Conservation (phyloP, 1,284 basidiomycete genomes). For the Abortiporus biennis region DNA sequence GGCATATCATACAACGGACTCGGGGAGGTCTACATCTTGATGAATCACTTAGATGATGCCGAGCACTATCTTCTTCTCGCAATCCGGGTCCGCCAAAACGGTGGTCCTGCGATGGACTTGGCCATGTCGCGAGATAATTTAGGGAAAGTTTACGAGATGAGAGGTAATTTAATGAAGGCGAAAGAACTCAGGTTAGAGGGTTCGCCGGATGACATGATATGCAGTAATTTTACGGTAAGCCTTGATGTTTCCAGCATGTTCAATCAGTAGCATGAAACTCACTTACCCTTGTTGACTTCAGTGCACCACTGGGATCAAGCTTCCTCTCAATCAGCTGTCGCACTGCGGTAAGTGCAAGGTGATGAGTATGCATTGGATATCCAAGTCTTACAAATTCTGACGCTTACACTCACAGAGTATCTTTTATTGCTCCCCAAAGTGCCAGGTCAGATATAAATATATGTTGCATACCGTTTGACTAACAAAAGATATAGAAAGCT, state of each 20-base stretch:
- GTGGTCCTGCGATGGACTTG: constrained; percentile 20
- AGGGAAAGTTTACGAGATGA: constrained; percentile 26
- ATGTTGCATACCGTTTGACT: not conserved
- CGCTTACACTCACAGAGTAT: constrained; percentile 8
- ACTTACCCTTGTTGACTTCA: not conserved
- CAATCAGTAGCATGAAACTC: no score
- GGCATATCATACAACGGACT: constrained; percentile 27
- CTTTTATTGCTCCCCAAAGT: constrained; percentile 15
- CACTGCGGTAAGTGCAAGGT: constrained; percentile 16
- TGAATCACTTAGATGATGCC: constrained; percentile 26
- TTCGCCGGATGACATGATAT: constrained; percentile 20
- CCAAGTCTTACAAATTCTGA: not conserved
- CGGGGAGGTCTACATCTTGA: constrained; percentile 27
- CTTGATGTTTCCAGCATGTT: not conserved
- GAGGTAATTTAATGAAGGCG: constrained; percentile 22
- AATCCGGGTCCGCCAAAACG: constrained; percentile 19
- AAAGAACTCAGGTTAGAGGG: constrained; percentile 20
- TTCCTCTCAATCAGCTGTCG: constrained; percentile 12
- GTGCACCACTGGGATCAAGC: constrained; percentile 14
- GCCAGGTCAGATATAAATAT: constrained; percentile 10
- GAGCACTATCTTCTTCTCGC: constrained; percentile 26
- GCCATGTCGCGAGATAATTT: constrained; percentile 30
- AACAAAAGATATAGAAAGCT: constrained; percentile 2
- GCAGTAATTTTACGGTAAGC: constrained; percentile 21
- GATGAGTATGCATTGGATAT: not conserved